Conservation (phyloP, 306 rosid genomes). For the Quercus ilex region DNA sequence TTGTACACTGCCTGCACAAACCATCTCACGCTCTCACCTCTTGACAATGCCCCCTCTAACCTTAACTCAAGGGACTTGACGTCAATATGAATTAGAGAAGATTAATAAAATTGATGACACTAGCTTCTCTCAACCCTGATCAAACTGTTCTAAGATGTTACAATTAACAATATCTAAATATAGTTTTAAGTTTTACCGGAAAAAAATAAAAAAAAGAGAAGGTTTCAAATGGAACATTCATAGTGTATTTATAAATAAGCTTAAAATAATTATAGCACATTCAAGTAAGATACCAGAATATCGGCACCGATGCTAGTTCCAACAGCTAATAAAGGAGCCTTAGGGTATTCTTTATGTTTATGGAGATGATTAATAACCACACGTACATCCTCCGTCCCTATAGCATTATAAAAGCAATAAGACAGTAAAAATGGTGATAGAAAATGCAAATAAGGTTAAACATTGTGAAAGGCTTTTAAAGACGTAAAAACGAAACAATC, state of each 20-base stretch:
- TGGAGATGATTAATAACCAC: constrained; percentile 65
- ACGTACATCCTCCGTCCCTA: constrained; percentile 94
- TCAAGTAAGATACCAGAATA: constrained; percentile 56
- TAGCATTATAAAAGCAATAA: constrained; percentile 95
- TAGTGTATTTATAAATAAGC: neutral
- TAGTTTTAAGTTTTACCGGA: neutral
- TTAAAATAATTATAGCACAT: neutral
- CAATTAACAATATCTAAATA: neutral
- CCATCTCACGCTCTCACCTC: too few species aligned
- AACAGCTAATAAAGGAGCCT: constrained; percentile 67
- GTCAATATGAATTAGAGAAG: neutral
- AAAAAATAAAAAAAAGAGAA: neutral
- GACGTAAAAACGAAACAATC: neutral
- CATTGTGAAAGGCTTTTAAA: neutral
- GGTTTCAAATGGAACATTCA: neutral
- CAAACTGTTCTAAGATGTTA: neutral
- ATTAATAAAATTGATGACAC: neutral
- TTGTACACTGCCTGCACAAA: too few species aligned
- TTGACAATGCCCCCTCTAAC: too few species aligned
- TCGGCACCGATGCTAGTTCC: constrained; percentile 98
- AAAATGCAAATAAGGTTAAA: neutral
- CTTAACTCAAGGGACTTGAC: too few species aligned
- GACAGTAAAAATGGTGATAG: constrained; percentile 62
- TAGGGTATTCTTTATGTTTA: constrained; percentile 44
- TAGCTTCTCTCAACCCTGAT: neutral